Evolutionary conservation across 192 early-diverging fungal species (phyloP), one percentile per base, ranked within the genome.

Genomic region (Chytriomyces confervae): DNA sequence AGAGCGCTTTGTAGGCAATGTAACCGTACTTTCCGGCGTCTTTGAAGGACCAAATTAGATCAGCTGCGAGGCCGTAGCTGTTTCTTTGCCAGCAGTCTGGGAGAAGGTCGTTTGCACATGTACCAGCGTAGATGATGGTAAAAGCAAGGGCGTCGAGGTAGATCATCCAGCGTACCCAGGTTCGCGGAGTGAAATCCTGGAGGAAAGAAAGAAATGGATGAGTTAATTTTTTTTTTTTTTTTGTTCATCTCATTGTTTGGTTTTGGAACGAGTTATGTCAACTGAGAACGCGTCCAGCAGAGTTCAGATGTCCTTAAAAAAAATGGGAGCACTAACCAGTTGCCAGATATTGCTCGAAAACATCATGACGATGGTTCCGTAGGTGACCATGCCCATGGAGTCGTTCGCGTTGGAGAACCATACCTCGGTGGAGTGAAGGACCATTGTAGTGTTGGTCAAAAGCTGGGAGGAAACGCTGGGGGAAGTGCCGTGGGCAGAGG

Each of bases 81-180:
- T 70, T 70, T 29, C 53, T 47, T 29, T 70, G 36, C 69, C 69
- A 70, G 27, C 69, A 70, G 45, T 18, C 48, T 18, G 69, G 69
- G 18, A 53, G 50, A 23, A 70, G 27, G 27, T 70, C 69, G 50
- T 53, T 70, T 20, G 50, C 69, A 29, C 69, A 70, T 1, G 69
- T 70, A 13, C 69, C 69, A 27, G 53, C 27, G 27, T 70, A 70
- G 8, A 23, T 50, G n/a, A 70, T 70, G 8, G 53, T 29, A 50
- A 70, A 70, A 24, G 69, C 69, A 2, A 70, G 8, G 20, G 69
- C 69, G 69, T 70, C 69, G 27, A 70, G 53, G 51, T 70, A 70
- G 69, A 70, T 53, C 69, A 70, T 70, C 69, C 69, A 70, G 27
- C 69, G 69, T n/a, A 70, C 69, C 69, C 69, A 70, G 16, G 69